Evolutionary conservation across 345 rosid genomes (phyloP).

Genomic region (Corchorus olitorius): DNA sequence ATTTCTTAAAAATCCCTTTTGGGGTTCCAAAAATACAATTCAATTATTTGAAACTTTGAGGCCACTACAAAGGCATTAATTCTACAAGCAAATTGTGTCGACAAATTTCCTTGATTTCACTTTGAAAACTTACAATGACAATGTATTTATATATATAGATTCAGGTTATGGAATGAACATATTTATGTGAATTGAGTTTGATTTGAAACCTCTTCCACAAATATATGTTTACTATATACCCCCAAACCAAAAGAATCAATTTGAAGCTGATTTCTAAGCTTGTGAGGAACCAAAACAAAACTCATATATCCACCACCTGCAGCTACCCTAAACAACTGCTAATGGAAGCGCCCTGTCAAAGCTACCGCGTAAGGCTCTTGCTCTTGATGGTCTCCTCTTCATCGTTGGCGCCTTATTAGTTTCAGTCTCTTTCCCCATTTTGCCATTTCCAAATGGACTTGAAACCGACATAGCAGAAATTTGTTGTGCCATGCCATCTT

Average conservation of each 20-base stretch:
- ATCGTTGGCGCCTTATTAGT: slow-evolving; percentile 13
- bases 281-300: background rate
- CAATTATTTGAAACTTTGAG: background rate
- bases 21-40: background rate
- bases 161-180: background rate
- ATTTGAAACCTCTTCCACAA: slow-evolving; percentile 6
- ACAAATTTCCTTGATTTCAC: background rate
- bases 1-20: background rate
- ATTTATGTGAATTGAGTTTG: background rate
- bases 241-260: slow-evolving; percentile 2
- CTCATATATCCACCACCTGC: background rate
- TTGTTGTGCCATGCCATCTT: slow-evolving; percentile 20
- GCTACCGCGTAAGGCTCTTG: slow-evolving; percentile 39
- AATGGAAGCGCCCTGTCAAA: slow-evolving; percentile 39
- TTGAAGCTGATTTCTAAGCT: background rate
- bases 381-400: slow-evolving; percentile 34
- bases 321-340: slow-evolving; percentile 38
- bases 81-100: slow-evolving; percentile 8
- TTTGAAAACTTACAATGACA: background rate
- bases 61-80: background rate
- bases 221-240: background rate
- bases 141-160: background rate
- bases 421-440: slow-evolving; percentile 23
- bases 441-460: slow-evolving; percentile 18
- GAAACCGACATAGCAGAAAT: background rate